Base-by-base conservation (phyloP, 148 eudicot species). In the Rhododendron williamsianum region DNA sequence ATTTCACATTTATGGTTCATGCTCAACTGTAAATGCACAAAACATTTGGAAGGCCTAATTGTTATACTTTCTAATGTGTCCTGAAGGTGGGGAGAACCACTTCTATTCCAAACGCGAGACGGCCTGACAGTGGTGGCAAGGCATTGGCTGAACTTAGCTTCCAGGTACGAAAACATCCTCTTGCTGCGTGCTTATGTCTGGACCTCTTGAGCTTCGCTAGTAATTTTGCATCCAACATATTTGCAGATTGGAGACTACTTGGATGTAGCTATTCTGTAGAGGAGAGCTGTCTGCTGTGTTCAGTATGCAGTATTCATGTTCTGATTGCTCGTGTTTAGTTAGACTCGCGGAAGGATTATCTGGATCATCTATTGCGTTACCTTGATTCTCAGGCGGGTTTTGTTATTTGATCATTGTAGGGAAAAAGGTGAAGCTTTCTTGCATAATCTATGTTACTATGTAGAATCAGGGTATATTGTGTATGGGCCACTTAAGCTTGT, bases 171-270 rank as follows among this genome's bases (percentile, higher is more conserved):
- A 33, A 76, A 5, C 12, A 4, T 71, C 36, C 13, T 30, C 27
- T 45, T 58, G 49, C 65, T 54, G 30, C 11, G 1, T 60, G 33
- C 54, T 10, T 6, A 9, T 9, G 19, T 73, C 3, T 8, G 0
- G 35, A 36, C 11, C 11, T 81, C 63, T 13, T 43, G 9, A 69
- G 35, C 63, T 73, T 77, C 38, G 0, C 16, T 60, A 18, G 81
- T 79, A 12, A 87, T 65, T 30, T 25, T 86, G 65, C 56, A 54
- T 41, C 45, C 27, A 30, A 30, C 73, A 11, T 82, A 41, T 78
- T 49, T 81, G 87, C 92, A 91, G 93, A 91, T 91, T 38, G 93
- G 93, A 69, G 93, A 91, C 82, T 91, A 91, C 90, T 88, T 91
- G 90, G 93, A 91, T 82, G 93, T 91, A n/a, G 93, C 93, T 51